These are phyloP conservation scores for cucumber (Cucumis sativus) DNA, from an alignment of 306 rosid genomes.

Conservation along the genomic window Cucumber_9930_V3 NC_026657.2:40226501-40227000, in stretches of 20 bases:
- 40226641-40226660: background rate
- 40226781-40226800: background rate
- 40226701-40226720: too few relatives aligned
- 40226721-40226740: background rate
- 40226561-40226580: background rate
- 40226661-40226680: background rate
- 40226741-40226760: background rate
- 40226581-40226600: background rate
- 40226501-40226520: slow-evolving; percentile 93
- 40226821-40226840: slow-evolving; percentile 71
- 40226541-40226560: background rate
- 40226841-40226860: slow-evolving; percentile 98
- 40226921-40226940: slow-evolving; percentile 98
- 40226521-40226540: slow-evolving; percentile 38
- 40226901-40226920: slow-evolving; percentile 90
- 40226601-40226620: background rate
- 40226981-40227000: slow-evolving; percentile 77
- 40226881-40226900: slow-evolving; percentile 87
- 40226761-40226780: background rate
- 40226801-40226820: slow-evolving; percentile 52
- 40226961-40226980: slow-evolving; percentile 52
- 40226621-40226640: background rate
- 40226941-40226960: slow-evolving; percentile 50
- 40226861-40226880: slow-evolving; percentile 75
- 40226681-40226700: too few relatives aligned